A percentile compares a stretch with the other conserved stretches of the same genome.
These are phyloP conservation scores for Daldinia vernicosa DNA, from an alignment of 495 filamentous ascomycete species.

Conservation along the genomic window DNA sequence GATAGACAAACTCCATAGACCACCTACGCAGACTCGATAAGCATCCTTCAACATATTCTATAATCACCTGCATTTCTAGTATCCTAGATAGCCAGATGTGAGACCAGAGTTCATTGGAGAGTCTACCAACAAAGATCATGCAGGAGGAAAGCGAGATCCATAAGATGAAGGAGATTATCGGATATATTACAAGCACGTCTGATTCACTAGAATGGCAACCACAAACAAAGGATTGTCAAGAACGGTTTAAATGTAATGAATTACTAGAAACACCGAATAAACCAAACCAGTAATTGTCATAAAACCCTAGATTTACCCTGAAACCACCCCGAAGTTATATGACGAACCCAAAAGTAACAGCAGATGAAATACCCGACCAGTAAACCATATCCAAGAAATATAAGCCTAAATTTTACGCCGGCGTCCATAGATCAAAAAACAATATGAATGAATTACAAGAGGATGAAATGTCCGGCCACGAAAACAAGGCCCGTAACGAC, in stretches of 20 bases:
- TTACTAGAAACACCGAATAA: background rate
- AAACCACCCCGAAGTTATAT: background rate
- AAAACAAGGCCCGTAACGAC: constrained; percentile 40
- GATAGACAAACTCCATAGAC: background rate
- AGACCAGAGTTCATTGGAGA: background rate
- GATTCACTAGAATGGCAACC: background rate
- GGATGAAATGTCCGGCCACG: constrained; percentile 40
- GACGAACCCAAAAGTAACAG: background rate
- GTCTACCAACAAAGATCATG: background rate
- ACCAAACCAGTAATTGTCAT: background rate
- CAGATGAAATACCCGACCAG: constrained; percentile 10
- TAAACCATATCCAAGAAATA: constrained; percentile 32
- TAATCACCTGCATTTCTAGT: background rate
- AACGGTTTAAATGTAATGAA: background rate
- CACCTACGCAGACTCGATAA: background rate
- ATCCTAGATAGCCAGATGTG: background rate
- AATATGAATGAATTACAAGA: constrained; percentile 24
- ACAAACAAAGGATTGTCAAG: background rate
- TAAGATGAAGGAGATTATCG: background rate
- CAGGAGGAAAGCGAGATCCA: too few relatives aligned
- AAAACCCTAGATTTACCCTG: background rate
- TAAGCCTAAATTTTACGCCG: constrained; percentile 1
- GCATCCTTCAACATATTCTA: background rate
- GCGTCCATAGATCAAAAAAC: background rate
- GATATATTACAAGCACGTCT: background rate